Evolutionary conservation across 306 rosid species (phyloP), one percentile per base, ranked within the genome.

Genomic region (Cotoneaster glaucophyllus): DNA sequence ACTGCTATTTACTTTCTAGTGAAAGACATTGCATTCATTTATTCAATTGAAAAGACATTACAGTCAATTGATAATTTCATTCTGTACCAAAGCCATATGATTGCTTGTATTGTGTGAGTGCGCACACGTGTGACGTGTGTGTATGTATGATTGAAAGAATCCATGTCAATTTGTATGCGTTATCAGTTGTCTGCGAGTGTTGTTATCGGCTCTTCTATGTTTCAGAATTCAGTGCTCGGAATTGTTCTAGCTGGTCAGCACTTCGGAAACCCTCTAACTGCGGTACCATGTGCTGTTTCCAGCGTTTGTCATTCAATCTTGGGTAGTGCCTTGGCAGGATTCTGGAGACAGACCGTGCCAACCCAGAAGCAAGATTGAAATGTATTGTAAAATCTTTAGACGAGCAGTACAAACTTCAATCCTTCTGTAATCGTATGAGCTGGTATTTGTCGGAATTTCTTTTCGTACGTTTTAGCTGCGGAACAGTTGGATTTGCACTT

Each of bases 201-300:
- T 84, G 52, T 75, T 11, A 56, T 69, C 21, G 52, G 37, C 68
- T 26, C 7, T 26, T 57, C 4, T 37, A 58, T 81, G 77, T 71
- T 84, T 71, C 81, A 90, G 98, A 93, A 93, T 80, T 89, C 96
- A 0, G 91, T 82, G 81, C 91, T 93, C 9, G 96, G 96, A 14
- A 73, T 91, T 73, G 91, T 89, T 74, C 85, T 93, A 29, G 98
- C 97, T 25, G 71, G 74, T 31, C 92, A 87, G 61, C 97, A 93
- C 86, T 91, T 89, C 37, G 93, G 93, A 37, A 87, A 91, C 82
- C 93, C 97, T 75, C 71, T 91, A 69, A 87, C 96, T 4, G 86
- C 92, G 1, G 98, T 93, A n/a, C 98, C 98, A 3, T 86, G 92
- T 72, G 98, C 97, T n/a, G 90, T 93, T 83, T 89, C 97, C 28